A percentile compares a stretch with the other conserved stretches of the same genome.
phyloP scores from a whole-genome alignment of 2,329 filamentous ascomycete species.

The Microsporum canis region DNA sequence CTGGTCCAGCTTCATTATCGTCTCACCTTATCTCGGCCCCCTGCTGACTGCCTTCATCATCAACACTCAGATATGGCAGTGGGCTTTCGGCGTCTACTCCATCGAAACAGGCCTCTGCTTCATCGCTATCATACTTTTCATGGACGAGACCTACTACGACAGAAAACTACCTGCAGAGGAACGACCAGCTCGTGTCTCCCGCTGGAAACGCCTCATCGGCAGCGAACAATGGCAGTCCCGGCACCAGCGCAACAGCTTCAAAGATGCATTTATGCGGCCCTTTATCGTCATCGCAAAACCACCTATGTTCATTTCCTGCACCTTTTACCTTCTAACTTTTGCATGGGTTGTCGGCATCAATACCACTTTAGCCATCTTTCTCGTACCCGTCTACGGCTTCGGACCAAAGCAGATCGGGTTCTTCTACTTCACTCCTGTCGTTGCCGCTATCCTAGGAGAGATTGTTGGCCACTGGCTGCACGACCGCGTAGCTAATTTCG shows the following conservation, averaged over 20 bases:
- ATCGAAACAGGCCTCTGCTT: slow-evolving; percentile 25
- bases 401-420: slow-evolving; percentile 41
- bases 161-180: slow-evolving; percentile 22
- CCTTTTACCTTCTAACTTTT: slow-evolving; percentile 34
- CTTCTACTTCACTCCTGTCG: slow-evolving; percentile 49
- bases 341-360: slow-evolving; percentile 43
- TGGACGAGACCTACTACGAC: slow-evolving; percentile 32
- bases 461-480: slow-evolving; percentile 46
- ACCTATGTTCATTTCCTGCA: slow-evolving; percentile 24
- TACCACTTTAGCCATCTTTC: slow-evolving; percentile 44
- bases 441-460: slow-evolving; percentile 45
- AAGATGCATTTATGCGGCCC: slow-evolving; percentile 28
- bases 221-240: slow-evolving; percentile 24
- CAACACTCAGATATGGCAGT: slow-evolving; percentile 26
- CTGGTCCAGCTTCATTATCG: slow-evolving; percentile 28
- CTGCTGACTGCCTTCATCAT: slow-evolving; percentile 29
- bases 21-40: slow-evolving; percentile 25
- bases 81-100: slow-evolving; percentile 28
- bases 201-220: slow-evolving; percentile 25
- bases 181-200: slow-evolving; percentile 24
- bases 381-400: slow-evolving; percentile 42
- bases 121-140: slow-evolving; percentile 24
- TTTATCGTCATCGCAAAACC: slow-evolving; percentile 30
- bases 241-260: slow-evolving; percentile 23
- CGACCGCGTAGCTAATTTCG: slow-evolving; percentile 38